Evolutionary conservation across 306 rosid genomes (phyloP).

Genomic region (Malus sieversii): DNA sequence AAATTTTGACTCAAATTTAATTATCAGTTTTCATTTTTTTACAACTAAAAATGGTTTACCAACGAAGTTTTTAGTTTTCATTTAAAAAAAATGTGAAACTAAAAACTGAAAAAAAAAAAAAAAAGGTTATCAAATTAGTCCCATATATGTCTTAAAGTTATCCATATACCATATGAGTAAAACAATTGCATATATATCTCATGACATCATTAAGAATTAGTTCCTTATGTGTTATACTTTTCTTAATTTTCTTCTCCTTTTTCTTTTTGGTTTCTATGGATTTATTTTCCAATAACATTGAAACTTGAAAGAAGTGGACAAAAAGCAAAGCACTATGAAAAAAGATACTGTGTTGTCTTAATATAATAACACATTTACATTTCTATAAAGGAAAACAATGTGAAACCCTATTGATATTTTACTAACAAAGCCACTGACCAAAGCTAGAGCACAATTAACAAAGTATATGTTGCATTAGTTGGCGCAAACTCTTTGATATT

Average conservation of each 20-base stretch:
- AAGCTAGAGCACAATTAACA: constrained; percentile 22
- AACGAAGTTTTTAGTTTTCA: no score
- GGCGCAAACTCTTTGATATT: constrained; percentile 53
- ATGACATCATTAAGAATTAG: not conserved
- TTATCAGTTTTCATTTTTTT: no score
- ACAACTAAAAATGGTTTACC: no score
- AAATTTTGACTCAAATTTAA: no score
- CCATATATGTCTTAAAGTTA: no score
- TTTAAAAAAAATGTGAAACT: not conserved
- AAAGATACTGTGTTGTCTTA: not conserved
- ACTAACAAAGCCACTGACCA: constrained; percentile 19
- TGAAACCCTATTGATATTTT: constrained; percentile 19
- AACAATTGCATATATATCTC: not conserved
- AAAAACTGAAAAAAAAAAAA: no score
- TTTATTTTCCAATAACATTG: not conserved
- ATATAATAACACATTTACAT: constrained; percentile 21
- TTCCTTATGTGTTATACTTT: not conserved
- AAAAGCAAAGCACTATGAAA: constrained; percentile 14
- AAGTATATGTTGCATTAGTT: constrained; percentile 39
- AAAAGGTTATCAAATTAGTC: no score
- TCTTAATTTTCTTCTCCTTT: not conserved
- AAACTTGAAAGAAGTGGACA: constrained; percentile 19
- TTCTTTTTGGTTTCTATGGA: not conserved
- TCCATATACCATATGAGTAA: not conserved
- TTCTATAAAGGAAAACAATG: constrained; percentile 21